Evolutionary conservation across 768 basidiomycete genomes (phyloP), one percentile per base, ranked within the genome.

Genomic region (Xerocomellus chrysenteron): DNA sequence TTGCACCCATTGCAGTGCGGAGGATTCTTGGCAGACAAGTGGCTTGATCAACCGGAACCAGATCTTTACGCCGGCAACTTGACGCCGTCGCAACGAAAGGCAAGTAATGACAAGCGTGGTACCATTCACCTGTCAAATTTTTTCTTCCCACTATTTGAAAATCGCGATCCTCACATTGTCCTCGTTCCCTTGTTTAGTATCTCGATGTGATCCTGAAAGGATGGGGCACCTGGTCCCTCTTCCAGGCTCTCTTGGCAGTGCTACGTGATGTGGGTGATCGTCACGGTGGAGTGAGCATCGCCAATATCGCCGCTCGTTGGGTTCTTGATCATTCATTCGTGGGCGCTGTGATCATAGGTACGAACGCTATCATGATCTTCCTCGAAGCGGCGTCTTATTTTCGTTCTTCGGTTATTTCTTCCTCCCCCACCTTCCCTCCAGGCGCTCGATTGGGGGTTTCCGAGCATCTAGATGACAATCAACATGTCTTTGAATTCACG

Each of bases 11-110:
- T 56, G 50, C 65, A 93, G 91, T 92, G 91, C 62, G 91, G 91
- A 9, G 91, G 90, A 4, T 91, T 93, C 66, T 77, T 93, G 43
- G 75, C 89, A 4, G 89, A 92, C 67, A 80, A 80, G 56, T 93
- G 90, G 89, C 75, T 93, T 14, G 76, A 78, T 49, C 64, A 76
- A 56, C 76, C 82, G 2, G 86, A 88, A 65, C 91, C 91, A 2
- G 87, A 91, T 75, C 74, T 79, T 12, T 93, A 93, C 61, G 76
- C 80, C 19, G 80, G 80, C 36, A 72, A 77, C 56, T 74, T 92
- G 63, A 92, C 88, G 0, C 90, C 92, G 5, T 93, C 91, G 2
- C 89, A 91, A 67, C 78, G 92, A 66, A 93, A 93, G 81, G 90
- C 82, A 64, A 65, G 74, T 60, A 49, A 35, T 9, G 45, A 42